Base-by-base conservation (phyloP, 176 grass and related monocot species). In the Pontederia crassipes region DNA sequence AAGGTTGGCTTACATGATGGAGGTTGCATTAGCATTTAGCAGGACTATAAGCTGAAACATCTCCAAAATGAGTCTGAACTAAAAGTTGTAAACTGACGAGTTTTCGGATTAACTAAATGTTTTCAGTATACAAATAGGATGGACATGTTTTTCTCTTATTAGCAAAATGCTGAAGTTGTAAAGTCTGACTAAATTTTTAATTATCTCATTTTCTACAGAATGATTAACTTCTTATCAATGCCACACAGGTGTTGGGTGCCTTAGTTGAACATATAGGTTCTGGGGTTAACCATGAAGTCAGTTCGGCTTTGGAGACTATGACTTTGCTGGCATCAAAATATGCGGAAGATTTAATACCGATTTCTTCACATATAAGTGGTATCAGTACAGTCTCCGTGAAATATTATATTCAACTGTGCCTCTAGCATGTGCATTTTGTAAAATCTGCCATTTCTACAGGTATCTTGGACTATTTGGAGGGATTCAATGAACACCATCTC, bases 281-380 rank as follows among this genome's bases (percentile, higher is more conserved):
- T 63, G 90, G 90, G 40, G 72, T 95, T 59, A 79, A 55, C 72
- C 76, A 75, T 45, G 86, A 89, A 89, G 83, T 89, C 79, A 80
- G 59, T 77, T 95, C 86, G 77, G 80, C 86, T 83, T 63, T 89
- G 53, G 80, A 89, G 73, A 77, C 79, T 62, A 78, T 95, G 83
- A 80, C 84, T 68, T 77, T 77, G 64, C 69, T 89, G 40, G 55
- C 86, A 75, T 81, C 78, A n/a, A 86, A 84, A 45, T 75, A 87
- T 13, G 58, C 86, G 6, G 71, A 86, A 27, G 82, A 89, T 71
- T 57, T 95, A 55, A 74, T 89, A 54, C 79, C 83, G 57, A 57
- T 95, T 79, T 86, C 86, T 68, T 87, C 90, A 57, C 80, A 95
- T 79, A 79, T 95, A 84, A 90, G 62, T 74, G 86, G 90, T 90